Base-by-base conservation (phyloP, 2,329 filamentous ascomycete species). In the Aspergillus novofumigatus region DNA sequence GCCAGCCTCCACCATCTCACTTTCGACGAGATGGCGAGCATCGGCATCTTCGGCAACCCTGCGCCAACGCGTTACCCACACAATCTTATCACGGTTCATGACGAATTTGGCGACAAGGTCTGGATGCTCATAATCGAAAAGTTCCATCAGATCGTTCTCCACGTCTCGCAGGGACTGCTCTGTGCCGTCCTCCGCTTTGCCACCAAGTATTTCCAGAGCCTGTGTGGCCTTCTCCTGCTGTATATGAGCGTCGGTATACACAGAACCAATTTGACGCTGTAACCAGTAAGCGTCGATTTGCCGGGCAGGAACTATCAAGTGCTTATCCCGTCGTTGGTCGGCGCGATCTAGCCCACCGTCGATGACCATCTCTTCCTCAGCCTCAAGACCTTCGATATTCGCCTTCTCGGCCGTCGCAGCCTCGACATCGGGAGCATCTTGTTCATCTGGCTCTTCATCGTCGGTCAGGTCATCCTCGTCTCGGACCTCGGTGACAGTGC, bases 241-340 rank as follows among this genome's bases (percentile, higher is more conserved):
- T 51, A 87, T 89, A 72, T 97, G 93, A 4, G 93, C 90, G 75
- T 99, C 94, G 11, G 90, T 83, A 70, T 97, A 97, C 2, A 96
- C 81, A 44, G 84, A 81, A 56, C 93, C 93, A 53, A 99, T 92
- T 69, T 97, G 90, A 62, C 94, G 85, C 75, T 97, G 94, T 58
- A 99, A 76, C 94, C 94, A 99, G 77, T 93, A 99, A 9, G 93
- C 93, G 73, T 99, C 94, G 61, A 99, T 96, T 57, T 97, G 92
- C 62, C 93, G 87, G 51, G 91, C 91, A 20, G 90, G 81, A 56
- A 99, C 85, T 51, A 86, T 84, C 49, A 82, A 69, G 51, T 74
- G 74, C 67, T 79, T 79, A 53, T 75, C 75, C 62, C 77, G 75
- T 65, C 69, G 67, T 72, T 68, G 79, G 38, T 77, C 76, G 55